A percentile compares a stretch with the other conserved stretches of the same genome.
Evolutionary conservation across 1,139 yeast species (phyloP).

Genomic region (Diutina siamensis): DNA sequence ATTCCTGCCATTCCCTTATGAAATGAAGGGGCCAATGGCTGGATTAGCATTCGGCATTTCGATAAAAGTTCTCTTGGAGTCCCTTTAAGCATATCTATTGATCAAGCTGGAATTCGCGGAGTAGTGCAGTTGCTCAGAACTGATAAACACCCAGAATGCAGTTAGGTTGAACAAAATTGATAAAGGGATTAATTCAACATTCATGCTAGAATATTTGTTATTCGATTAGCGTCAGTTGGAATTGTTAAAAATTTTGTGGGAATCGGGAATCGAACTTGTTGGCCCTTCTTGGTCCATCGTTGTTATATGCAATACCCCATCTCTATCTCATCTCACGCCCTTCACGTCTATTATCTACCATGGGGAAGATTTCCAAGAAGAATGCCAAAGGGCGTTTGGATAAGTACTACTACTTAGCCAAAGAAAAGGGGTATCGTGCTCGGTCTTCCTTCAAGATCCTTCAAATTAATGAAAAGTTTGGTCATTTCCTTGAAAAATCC

Average conservation of each 20-base stretch:
- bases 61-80: conserved; percentile 28
- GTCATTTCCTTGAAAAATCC: conserved; percentile 90
- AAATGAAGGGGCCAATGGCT: conserved; percentile 61
- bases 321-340: not conserved
- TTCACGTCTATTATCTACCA: conserved; percentile 12
- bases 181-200: too few species aligned
- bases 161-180: too few species aligned
- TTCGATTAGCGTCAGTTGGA: too few species aligned
- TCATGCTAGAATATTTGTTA: too few species aligned
- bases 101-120: not conserved
- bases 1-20: conserved; percentile 94
- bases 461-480: conserved; percentile 93
- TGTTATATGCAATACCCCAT: not conserved
- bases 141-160: too few species aligned
- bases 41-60: conserved; percentile 46
- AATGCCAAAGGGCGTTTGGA: conserved; percentile 98
- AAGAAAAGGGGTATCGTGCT: conserved; percentile 97
- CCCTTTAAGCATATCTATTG: not conserved
- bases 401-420: conserved; percentile 89
- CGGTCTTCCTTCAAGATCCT: conserved; percentile 95
- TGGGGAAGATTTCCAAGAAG: conserved; percentile 95
- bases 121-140: too few species aligned
- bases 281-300: not conserved
- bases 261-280: too few species aligned
- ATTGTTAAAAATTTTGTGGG: too few species aligned